Evolutionary conservation across 1,284 basidiomycete genomes (phyloP).

Genomic region (Naganishia sp.): DNA sequence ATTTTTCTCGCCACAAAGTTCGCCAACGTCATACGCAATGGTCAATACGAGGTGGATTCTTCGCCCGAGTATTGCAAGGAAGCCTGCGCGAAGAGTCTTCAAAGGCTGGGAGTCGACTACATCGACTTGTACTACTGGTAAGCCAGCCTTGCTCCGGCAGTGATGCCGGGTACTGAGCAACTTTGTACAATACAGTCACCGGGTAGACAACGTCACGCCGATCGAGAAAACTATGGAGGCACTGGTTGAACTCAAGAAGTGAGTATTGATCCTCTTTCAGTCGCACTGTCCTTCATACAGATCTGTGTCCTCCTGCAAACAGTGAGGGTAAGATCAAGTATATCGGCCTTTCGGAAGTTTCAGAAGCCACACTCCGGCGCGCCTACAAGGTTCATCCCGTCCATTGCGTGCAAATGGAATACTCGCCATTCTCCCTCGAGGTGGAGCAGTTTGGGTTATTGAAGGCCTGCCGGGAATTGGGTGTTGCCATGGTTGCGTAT

Average conservation of each 20-base stretch:
- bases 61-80: constrained; percentile 45
- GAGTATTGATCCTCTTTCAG: neutral
- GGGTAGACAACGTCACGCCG: constrained; percentile 52
- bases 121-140: constrained; percentile 59
- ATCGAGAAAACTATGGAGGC: constrained; percentile 56
- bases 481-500: constrained; percentile 61
- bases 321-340: constrained; percentile 61
- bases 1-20: constrained; percentile 62
- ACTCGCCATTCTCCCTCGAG: constrained; percentile 61
- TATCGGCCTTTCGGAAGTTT: constrained; percentile 64
- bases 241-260: constrained; percentile 52
- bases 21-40: constrained; percentile 37
- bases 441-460: constrained; percentile 50
- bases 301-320: neutral
- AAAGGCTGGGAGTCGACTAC: constrained; percentile 56
- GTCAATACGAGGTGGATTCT: constrained; percentile 6
- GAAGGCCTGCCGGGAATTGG: constrained; percentile 46
- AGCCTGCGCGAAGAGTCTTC: constrained; percentile 52
- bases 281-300: neutral
- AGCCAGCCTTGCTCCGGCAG: constrained; percentile 14
- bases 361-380: constrained; percentile 60
- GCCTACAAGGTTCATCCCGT: constrained; percentile 64
- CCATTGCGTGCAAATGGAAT: constrained; percentile 64
- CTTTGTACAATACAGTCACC: constrained; percentile 26
- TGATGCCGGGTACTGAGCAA: neutral